Conservation (phyloP, 768 basidiomycete species). For the Candolleomyces eurysporus region DNA sequence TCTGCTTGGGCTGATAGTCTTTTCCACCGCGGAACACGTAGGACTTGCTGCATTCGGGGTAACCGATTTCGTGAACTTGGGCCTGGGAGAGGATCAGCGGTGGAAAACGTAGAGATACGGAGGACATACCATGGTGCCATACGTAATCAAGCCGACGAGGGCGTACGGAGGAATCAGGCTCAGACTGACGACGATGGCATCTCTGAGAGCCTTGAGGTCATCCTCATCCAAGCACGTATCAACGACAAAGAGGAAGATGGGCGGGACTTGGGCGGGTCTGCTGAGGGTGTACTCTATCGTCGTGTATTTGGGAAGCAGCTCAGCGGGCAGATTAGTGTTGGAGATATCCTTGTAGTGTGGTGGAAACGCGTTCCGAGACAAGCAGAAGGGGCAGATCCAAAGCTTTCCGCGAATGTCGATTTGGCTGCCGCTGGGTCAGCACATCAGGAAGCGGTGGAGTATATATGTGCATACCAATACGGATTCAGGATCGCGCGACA, state of each 20-base stretch:
- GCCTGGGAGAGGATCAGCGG: constrained; percentile 48
- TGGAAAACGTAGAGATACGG: neutral
- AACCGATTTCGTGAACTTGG: constrained; percentile 98
- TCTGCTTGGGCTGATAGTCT: constrained; percentile 94
- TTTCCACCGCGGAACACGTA: constrained; percentile 99
- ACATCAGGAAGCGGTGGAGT: constrained; percentile 1
- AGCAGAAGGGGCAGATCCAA: constrained; percentile 99
- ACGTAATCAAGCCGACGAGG: constrained; percentile 94
- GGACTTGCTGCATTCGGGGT: constrained; percentile 93
- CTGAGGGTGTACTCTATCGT: constrained; percentile 99
- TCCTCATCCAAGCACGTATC: constrained; percentile 97
- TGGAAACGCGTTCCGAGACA: constrained; percentile 95
- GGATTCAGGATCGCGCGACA: constrained; percentile 98
- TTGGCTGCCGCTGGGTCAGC: constrained; percentile 57
- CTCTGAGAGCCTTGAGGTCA: constrained; percentile 92
- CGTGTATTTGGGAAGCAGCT: constrained; percentile 96
- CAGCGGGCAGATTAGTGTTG: constrained; percentile 93
- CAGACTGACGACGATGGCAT: constrained; percentile 92
- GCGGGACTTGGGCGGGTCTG: constrained; percentile 87
- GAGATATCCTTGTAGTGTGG: constrained; percentile 99
- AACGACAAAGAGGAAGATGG: constrained; percentile 95
- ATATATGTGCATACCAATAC: constrained; percentile 70
- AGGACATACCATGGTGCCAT: constrained; percentile 82
- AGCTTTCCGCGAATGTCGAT: constrained; percentile 98
- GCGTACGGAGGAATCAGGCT: constrained; percentile 92